Evolutionary conservation across 345 rosid species (phyloP), one percentile per base, ranked within the genome.

Genomic region (Syzygium aromaticum): DNA sequence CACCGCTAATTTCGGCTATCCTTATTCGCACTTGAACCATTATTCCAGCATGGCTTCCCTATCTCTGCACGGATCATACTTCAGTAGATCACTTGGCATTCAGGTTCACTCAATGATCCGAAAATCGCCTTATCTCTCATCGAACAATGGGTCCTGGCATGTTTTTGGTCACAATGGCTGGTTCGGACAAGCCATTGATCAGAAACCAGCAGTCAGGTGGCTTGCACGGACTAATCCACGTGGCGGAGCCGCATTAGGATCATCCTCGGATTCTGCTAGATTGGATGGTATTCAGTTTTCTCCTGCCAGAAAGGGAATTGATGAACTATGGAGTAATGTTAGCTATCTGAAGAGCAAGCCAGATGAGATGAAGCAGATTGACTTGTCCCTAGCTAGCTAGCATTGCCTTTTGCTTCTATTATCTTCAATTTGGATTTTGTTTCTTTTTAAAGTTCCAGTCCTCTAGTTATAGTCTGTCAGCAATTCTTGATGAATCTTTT

Each of bases 21-120:
- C 82, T 38, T 73, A 73, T 73, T 73, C 49, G 6, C 83, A 84
- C 54, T 77, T 77, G 89, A 88, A 82, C 84, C 54, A 91, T 84
- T 92, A 89, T 90, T 84, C 95, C 56, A 96, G 97, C 89, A 87
- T 97, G 92, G 93, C 98, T 86, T 94, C 98, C 11, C 94, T 96
- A 51, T 98, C 94, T 84, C 89, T 97, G 91, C 95, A 94, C 90
- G 97, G 99, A 30, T 91, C 95, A 80, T 27, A 22, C 33, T 89
- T 86, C 82, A 89, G 88, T 53, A 90, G 96, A 87, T 89, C 96
- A 38, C 95, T 92, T 21, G 97, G 95, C 84, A 93, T 96, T 89
- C 96, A 94, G 88, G 91, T 88, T 77, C 98, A 95, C 88, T 96
- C 99, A 25, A 91, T 92, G 94, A 94, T 93, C 84, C 93, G 91